These are phyloP conservation scores for Ophiocordyceps camponoti-leonardi DNA, from an alignment of 2,329 filamentous ascomycete species.

Conservation along the genomic window DNA sequence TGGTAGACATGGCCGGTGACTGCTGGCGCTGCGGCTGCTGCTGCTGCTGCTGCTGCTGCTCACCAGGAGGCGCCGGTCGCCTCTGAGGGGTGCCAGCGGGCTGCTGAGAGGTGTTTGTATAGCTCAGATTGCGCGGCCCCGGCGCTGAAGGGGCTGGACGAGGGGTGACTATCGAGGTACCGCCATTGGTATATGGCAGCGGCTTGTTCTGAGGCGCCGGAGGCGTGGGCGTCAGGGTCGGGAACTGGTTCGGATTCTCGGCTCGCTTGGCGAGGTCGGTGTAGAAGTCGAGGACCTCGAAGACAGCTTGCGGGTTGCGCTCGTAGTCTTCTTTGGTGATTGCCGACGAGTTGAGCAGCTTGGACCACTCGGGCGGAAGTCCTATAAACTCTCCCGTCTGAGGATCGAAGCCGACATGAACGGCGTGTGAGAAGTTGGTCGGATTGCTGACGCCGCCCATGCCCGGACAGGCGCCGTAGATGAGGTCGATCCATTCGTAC, in stretches of 20 bases:
- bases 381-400: conserved; percentile 91
- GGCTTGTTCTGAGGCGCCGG: conserved; percentile 42
- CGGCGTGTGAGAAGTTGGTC: conserved; percentile 92
- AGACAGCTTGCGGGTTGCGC: conserved; percentile 77
- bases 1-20: conserved; percentile 38
- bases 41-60: conserved; percentile 28
- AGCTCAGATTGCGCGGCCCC: conserved; percentile 25
- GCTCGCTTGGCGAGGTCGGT: conserved; percentile 64
- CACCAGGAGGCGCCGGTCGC: conserved; percentile 28
- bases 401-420: conserved; percentile 94
- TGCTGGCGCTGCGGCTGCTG: conserved; percentile 40
- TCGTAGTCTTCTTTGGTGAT: conserved; percentile 98
- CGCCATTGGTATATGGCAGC: conserved; percentile 35
- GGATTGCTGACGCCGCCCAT: conserved; percentile 98
- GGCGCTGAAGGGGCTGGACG: conserved; percentile 37
- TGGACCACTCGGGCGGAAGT: conserved; percentile 90
- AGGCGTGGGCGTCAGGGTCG: conserved; percentile 51
- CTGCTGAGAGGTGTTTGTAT: conserved; percentile 17
- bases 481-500: conserved; percentile 97
- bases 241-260: conserved; percentile 52
- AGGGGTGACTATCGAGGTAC: conserved; percentile 47
- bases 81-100: conserved; percentile 20
- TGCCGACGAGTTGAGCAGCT: conserved; percentile 84
- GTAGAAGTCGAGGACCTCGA: conserved; percentile 73
- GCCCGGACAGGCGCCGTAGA: conserved; percentile 88